Evolutionary conservation across 805 yeast genomes (phyloP).

Genomic region (Wickerhamiella allomyrinae): DNA sequence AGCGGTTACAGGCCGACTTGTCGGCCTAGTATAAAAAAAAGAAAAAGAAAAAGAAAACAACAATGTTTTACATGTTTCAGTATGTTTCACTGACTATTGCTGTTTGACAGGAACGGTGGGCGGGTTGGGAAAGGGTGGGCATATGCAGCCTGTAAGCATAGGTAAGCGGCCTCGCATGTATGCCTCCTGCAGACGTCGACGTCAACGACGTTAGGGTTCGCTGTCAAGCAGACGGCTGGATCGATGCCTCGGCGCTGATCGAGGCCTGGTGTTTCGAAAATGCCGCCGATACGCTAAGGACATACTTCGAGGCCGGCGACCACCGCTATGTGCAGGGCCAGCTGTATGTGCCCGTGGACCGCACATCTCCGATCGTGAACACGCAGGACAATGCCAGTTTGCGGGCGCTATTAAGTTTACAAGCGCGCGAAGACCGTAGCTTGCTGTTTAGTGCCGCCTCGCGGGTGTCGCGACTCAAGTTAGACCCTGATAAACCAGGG

Average conservation of each 20-base stretch:
- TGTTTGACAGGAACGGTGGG: no score
- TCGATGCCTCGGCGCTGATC: neutral
- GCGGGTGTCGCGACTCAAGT: neutral
- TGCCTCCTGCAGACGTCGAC: no score
- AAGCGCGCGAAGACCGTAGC: neutral
- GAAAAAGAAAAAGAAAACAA: no score
- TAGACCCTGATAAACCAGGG: neutral
- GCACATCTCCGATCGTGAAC: neutral
- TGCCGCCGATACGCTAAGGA: neutral
- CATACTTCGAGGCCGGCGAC: neutral
- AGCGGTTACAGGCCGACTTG: no score
- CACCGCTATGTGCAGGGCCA: neutral
- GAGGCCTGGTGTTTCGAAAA: neutral
- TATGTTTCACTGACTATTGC: no score
- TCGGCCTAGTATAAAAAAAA: no score
- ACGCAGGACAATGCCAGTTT: neutral
- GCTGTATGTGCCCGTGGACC: neutral
- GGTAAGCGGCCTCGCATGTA: no score
- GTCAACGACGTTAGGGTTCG: neutral
- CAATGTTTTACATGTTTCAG: no score
- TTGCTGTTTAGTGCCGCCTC: neutral
- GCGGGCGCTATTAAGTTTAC: neutral
- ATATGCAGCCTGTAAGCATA: no score
- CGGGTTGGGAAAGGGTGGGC: no score
- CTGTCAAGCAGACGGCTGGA: neutral